These are phyloP conservation scores for Chytridiales sp. DNA, from an alignment of 371 early-diverging fungal genomes.

Conservation along the genomic window DNA sequence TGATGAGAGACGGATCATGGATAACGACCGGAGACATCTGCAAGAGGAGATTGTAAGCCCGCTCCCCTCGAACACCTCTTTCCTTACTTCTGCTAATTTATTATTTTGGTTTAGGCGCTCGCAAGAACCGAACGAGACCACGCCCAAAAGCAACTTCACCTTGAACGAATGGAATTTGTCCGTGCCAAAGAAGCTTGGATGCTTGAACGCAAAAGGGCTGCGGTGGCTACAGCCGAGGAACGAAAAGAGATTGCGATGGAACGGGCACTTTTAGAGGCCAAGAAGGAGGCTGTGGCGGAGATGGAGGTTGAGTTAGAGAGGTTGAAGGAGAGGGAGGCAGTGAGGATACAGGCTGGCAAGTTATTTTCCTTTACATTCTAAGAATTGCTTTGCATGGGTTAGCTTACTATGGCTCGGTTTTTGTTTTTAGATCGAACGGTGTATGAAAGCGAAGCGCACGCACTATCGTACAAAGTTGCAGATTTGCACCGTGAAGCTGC, in stretches of 20 bases:
- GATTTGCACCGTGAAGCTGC: conserved; percentile 23
- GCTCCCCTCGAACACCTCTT: too few species aligned
- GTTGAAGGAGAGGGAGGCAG: conserved; percentile 8
- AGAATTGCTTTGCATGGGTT: not conserved
- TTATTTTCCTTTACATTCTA: not conserved
- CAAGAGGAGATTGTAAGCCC: conserved; percentile 21
- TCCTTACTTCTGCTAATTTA: too few species aligned
- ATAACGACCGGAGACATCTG: conserved; percentile 5
- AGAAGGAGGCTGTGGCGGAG: conserved; percentile 19
- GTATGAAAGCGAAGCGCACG: conserved; percentile 13
- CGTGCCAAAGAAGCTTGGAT: conserved; percentile 16
- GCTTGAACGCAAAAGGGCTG: conserved; percentile 15
- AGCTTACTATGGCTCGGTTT: not conserved
- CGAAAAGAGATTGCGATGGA: conserved; percentile 24
- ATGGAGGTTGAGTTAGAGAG: conserved; percentile 13
- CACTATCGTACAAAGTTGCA: conserved; percentile 2
- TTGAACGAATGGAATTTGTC: conserved; percentile 23
- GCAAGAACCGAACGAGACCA: conserved; percentile 16
- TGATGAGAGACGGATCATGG: conserved; percentile 14
- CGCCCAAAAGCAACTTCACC: conserved; percentile 18
- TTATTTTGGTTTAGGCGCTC: conserved; percentile 6
- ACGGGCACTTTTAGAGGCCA: conserved; percentile 19
- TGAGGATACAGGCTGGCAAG: conserved; percentile 16
- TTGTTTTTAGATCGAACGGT: conserved; percentile 12
- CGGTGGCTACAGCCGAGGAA: conserved; percentile 8